These are phyloP conservation scores for Eucalyptus guilfoylei DNA, from an alignment of 345 rosid species.

Conservation along the genomic window DNA sequence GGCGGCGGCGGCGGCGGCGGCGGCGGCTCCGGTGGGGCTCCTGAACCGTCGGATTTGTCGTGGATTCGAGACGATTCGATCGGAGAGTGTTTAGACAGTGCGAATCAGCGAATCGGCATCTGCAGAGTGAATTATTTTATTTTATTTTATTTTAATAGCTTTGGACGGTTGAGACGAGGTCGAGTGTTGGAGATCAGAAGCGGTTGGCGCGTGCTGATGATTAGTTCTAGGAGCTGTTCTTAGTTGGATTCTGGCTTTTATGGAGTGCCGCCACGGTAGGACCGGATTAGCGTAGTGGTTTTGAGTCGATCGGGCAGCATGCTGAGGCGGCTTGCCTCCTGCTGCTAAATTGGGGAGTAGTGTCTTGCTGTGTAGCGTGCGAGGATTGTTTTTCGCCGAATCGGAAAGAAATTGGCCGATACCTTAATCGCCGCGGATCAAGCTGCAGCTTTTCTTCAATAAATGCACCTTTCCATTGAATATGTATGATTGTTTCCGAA, in stretches of 20 bases:
- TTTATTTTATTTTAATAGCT: background rate
- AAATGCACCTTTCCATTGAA: background rate
- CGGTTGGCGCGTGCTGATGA: background rate
- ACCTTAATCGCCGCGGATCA: background rate
- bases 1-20: background rate
- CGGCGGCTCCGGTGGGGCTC: background rate
- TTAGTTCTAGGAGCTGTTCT: background rate
- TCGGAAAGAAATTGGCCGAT: background rate
- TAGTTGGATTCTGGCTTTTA: background rate
- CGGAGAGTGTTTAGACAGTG: background rate
- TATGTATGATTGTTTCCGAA: background rate
- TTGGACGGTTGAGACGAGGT: background rate
- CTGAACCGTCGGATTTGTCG: background rate
- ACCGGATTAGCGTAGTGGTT: background rate
- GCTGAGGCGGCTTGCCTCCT: background rate
- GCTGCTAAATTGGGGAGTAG: background rate
- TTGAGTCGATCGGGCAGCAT: background rate
- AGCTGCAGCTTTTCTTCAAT: background rate
- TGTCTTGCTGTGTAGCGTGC: background rate
- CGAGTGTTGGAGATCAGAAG: background rate
- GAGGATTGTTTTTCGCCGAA: background rate
- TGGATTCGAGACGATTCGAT: background rate
- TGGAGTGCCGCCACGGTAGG: background rate
- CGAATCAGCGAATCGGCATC: background rate
- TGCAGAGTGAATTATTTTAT: background rate